These are phyloP conservation scores for Serendipita sp. DNA, from an alignment of 768 basidiomycete genomes.

Conservation along the genomic window DNA sequence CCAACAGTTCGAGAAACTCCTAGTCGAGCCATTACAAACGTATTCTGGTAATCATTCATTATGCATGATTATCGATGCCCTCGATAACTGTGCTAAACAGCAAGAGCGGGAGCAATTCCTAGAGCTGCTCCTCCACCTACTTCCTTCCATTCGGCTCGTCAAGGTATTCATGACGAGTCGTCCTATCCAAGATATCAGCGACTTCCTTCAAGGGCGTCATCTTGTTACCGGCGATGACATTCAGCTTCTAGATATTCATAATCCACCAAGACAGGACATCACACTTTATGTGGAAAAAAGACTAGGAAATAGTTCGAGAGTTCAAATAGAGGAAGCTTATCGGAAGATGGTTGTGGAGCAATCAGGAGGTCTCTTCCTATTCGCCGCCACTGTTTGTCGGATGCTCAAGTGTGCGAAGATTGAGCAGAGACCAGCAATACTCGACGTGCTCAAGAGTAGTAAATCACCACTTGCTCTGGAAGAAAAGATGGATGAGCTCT, in stretches of 20 bases:
- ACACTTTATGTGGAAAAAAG: not conserved
- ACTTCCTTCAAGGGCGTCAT: not conserved
- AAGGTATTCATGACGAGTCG: not conserved
- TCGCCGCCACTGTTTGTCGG: not conserved
- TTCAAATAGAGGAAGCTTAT: not conserved
- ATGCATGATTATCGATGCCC: not conserved
- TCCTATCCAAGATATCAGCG: not conserved
- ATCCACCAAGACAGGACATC: not conserved
- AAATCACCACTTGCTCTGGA: not conserved
- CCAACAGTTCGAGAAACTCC: not conserved
- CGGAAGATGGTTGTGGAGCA: not conserved
- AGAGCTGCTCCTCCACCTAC: not conserved
- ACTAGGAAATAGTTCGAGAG: not conserved
- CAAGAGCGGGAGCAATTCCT: not conserved
- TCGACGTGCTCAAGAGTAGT: not conserved
- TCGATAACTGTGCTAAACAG: not conserved
- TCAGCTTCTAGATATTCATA: not conserved
- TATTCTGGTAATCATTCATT: not conserved
- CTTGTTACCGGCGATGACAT: not conserved
- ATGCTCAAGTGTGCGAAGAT: not conserved
- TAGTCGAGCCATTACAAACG: not conserved
- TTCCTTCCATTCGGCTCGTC: not conserved
- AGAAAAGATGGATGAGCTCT: not conserved
- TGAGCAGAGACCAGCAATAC: not conserved
- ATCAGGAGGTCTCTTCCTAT: not conserved